Base-by-base conservation (phyloP, 176 grass and related monocot genomes). In the Triticum urartu region DNA sequence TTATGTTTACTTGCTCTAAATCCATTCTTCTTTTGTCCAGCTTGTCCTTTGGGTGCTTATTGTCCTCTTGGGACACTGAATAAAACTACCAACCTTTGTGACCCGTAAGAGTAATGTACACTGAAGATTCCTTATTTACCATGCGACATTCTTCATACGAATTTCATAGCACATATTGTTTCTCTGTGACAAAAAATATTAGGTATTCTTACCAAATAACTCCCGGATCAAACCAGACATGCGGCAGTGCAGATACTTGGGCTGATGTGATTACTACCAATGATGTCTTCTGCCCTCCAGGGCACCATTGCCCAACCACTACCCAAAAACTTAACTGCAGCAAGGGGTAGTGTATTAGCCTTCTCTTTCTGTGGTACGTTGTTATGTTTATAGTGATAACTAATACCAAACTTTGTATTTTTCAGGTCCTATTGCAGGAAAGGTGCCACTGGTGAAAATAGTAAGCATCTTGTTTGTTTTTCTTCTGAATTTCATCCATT, bases 31-130 rank as follows among this genome's bases (percentile, higher is more conserved):
- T 50, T 70, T 81, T 77, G 81, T 84, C 22, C 91, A 95, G 93
- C 93, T 87, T 95, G 93, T 79, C 93, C 93, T 22, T 90, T 95
- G 88, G 93, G 93, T 70, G 93, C 93, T 84, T 95, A 92, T 78
- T 95, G 93, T 77, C 93, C 93, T 59, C 83, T 88, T 75, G 93
- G 86, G 34, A 89, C 68, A 52, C 63, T 88, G 43, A 92, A 95
- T 75, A 25, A 78, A 2, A 89, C 86, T 58, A 92, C 88, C 15
- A 91, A 84, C 39, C 79, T 90, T 89, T 92, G 93, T 82, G 90
- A 95, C 78, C 93, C 90, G 93, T 95, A 92, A 92, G 90, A 60
- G 43, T 33, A 81, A 32, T 68, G 72, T 78, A 42, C 77, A 66
- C 76, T 79, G 26, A 47, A 58, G 45, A 15, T 82, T 33, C 7